Base-by-base conservation (phyloP, 2,329 filamentous ascomycete species). In the Ilyonectria robusta region DNA sequence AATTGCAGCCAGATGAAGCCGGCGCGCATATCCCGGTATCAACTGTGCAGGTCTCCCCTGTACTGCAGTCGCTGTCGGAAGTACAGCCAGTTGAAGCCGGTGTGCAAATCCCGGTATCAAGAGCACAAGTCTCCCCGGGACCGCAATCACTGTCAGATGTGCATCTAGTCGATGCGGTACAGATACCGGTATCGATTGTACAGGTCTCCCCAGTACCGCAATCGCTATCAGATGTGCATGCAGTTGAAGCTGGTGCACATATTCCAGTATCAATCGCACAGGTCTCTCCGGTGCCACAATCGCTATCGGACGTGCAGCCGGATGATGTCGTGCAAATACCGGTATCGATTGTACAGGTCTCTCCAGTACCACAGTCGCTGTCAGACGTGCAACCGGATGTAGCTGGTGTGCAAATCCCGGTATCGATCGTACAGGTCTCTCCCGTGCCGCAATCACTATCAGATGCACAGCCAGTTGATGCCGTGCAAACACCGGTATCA, bases 301-400 rank as follows among this genome's bases (percentile, higher is more conserved):
- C 23, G 23, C 23, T 23, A 3, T 23, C 23, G 4, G 23, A 23
- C 1, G 23, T 23, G 23, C 21, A 23, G 21, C 21, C 21, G 3
- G 21, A 23, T 23, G 21, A 23, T 3, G 21, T 2, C 3, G 21
- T 23, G 21, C 21, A 48, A 48, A 40, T 15, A n/a, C 26, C 10
- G 9, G 19, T 10, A 2, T 51, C 60, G 13, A 19, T 29, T 9
- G 31, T 37, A 46, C 61, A 63, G 17, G 55, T 46, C 53, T 62
- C 29, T 8, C 50, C 50, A 42, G 7, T 50, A 1, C 11, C 29
- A 4, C 59, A 62, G 10, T 46, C 6, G 21, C 23, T 23, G 4
- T 23, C 23, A 23, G 23, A 3, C 3, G 23, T 23, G 23, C 23
- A 23, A 1, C 23, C 23, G 4, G 23, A 4, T 3, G 23, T 4